Base-by-base conservation (phyloP, 2,329 filamentous ascomycete species). In the Diplodia corticola region DNA sequence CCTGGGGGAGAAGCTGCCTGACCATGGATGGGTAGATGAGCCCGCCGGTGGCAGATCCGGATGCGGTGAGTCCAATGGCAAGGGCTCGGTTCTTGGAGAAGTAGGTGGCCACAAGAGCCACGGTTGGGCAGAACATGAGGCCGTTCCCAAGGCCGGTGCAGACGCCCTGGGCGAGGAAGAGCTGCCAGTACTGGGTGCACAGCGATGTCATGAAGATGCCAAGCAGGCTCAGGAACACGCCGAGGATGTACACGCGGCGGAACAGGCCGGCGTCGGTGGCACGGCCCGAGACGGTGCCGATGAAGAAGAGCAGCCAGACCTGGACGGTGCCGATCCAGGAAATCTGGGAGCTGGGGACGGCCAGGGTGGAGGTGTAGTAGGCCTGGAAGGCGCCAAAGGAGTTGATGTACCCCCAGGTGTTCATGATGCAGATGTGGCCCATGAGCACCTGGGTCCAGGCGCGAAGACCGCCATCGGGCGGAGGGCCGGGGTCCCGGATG, bases 11-110 rank as follows among this genome's bases (percentile, higher is more conserved):
- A 12, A 90, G 75, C 64, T 86, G 82, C 17, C 78, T 72, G 1
- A 80, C 78, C n/a, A 83, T 72, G 1, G 85, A 79, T 0, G 89
- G 88, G 71, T 88, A 91, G 2, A 90, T 80, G 24, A 90, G 77
- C 0, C 88, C 88, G 0, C 89, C 89, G 0, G 84, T 84, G 0
- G 83, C 83, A 28, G 85, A 86, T 0, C 89, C 89, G 0, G 83
- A 84, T 0, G 87, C 85, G 10, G 82, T 81, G 7, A 88, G 80
- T 0, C 86, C 86, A 20, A 90, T 80, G 0, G 88, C 88, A 2
- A 89, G 77, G 0, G 82, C 83, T 4, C 85, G 81, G n/a, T 84
- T 84, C n/a, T 75, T 82, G 9, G 79, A 79, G 69, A 90, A 91
- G 65, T 89, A 89, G 0, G 86, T 88, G 1, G 72, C 70, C 1